Percentiles rank a stretch among this genome's conserved stretches.
These are phyloP conservation scores for Cymbopogon flexuosus DNA, from an alignment of 202 grass and related monocot species.

Conservation along the genomic window DNA sequence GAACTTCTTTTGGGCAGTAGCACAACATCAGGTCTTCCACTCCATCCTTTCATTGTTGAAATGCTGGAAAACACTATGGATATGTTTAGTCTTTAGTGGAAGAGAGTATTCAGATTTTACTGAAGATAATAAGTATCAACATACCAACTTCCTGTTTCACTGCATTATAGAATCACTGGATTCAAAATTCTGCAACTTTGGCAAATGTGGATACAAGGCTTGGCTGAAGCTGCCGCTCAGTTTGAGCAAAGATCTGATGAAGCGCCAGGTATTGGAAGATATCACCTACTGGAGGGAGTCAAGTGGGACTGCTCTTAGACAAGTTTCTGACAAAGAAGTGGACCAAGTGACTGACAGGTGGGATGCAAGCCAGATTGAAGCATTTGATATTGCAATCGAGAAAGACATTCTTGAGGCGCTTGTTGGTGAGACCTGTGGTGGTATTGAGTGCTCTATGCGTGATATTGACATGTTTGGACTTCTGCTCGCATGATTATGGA, in stretches of 20 bases:
- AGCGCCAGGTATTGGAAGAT: constrained; percentile 40
- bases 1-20: constrained; percentile 49
- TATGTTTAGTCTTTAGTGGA: constrained; percentile 27
- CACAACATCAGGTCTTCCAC: constrained; percentile 5
- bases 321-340: constrained; percentile 48
- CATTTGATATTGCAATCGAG: constrained; percentile 72
- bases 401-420: constrained; percentile 58
- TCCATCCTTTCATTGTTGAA: constrained; percentile 53
- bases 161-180: constrained; percentile 72
- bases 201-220: constrained; percentile 57
- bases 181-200: constrained; percentile 49
- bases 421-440: constrained; percentile 57
- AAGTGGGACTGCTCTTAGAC: constrained; percentile 24
- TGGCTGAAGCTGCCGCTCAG: constrained; percentile 37
- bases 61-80: constrained; percentile 42
- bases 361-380: constrained; percentile 40
- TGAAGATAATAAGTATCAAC: constrained; percentile 43
- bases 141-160: constrained; percentile 62
- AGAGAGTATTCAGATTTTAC: constrained; percentile 10
- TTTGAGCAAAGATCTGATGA: constrained; percentile 46
- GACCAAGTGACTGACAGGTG: constrained; percentile 33
- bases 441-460: not conserved
- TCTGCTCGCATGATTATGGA: constrained; percentile 20
- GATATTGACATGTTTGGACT: constrained; percentile 9
- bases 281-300: constrained; percentile 52